A percentile compares a stretch with the other conserved stretches of the same genome.
Conservation (phyloP, 148 eudicot species). For the Camellia lanceoleosa region DNA sequence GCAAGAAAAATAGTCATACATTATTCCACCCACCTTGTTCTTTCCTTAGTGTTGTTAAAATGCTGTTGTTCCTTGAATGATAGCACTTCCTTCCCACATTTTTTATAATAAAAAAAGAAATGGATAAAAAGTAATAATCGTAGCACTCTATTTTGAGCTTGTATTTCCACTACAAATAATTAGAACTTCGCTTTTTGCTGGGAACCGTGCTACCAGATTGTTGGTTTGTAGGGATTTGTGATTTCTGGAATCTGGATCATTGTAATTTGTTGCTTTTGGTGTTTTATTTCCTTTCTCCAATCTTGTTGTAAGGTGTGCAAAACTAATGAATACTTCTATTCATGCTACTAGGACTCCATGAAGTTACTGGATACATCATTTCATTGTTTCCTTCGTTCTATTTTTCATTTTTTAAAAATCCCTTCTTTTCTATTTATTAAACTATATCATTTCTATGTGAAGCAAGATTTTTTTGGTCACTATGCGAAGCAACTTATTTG, state of each 20-base stretch:
- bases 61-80: not conserved
- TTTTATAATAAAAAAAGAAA: too few species aligned
- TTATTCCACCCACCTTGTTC: not conserved
- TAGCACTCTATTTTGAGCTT: not conserved
- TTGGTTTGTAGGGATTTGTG: not conserved
- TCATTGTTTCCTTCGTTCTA: too few species aligned
- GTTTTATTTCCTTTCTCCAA: not conserved
- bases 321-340: too few species aligned
- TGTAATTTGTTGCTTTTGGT: not conserved
- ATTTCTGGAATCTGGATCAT: not conserved
- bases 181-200: not conserved
- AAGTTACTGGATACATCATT: too few species aligned
- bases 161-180: not conserved
- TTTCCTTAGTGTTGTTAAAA: not conserved
- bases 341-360: too few species aligned
- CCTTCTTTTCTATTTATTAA: too few species aligned
- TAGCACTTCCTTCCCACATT: too few species aligned
- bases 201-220: not conserved
- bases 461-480: too few species aligned
- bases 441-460: too few species aligned
- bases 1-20: not conserved
- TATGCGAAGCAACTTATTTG: too few species aligned
- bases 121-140: too few species aligned
- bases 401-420: too few species aligned
- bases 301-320: not conserved